Conservation (phyloP, 306 rosid genomes). For the Ormosia emarginata region DNA sequence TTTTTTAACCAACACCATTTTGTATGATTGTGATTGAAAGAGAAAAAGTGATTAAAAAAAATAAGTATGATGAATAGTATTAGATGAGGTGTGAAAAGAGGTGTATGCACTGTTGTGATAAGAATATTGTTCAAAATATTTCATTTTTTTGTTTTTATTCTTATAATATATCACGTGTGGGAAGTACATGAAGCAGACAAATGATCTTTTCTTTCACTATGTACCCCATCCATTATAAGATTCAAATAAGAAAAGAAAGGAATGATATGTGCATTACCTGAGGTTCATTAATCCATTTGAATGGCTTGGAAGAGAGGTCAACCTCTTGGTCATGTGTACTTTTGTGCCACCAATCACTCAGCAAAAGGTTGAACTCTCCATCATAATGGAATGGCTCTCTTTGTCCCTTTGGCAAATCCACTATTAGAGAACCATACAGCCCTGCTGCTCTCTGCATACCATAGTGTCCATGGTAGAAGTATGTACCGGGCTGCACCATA, state of each 20-base stretch:
- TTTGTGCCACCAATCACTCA: conserved; percentile 79
- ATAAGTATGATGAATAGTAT: no score
- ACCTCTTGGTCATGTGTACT: conserved; percentile 45
- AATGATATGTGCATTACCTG: conserved; percentile 37
- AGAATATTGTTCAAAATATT: no score
- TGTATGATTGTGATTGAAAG: no score
- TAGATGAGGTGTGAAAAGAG: no score
- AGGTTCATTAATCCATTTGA: conserved; percentile 71
- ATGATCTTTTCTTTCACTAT: neutral
- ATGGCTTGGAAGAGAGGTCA: conserved; percentile 55
- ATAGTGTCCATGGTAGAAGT: conserved; percentile 68
- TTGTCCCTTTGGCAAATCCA: conserved; percentile 41
- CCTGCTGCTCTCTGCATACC: conserved; percentile 80
- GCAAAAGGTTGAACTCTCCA: conserved; percentile 50
- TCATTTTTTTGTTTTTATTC: no score
- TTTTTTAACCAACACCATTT: no score
- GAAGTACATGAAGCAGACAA: neutral
- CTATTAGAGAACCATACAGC: conserved; percentile 65
- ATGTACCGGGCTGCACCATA: conserved; percentile 60
- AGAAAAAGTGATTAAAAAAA: no score
- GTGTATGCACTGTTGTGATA: no score
- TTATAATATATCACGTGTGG: neutral
- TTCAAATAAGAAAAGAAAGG: neutral
- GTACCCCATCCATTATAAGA: neutral
- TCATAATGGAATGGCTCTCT: conserved; percentile 61